Conservation (phyloP, 495 filamentous ascomycete species). For the Lasiosphaeria ovina region DNA sequence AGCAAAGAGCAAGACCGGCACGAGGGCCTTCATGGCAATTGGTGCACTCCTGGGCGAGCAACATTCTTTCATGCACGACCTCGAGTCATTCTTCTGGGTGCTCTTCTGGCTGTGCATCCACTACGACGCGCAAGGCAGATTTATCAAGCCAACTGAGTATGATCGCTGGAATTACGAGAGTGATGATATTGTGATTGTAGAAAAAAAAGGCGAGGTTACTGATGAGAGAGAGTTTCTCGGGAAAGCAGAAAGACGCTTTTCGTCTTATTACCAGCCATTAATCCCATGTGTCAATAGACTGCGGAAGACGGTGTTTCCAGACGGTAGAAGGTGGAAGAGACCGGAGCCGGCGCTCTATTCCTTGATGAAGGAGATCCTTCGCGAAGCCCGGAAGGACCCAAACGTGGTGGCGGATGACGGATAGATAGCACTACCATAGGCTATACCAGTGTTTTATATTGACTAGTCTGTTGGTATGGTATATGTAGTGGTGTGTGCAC, state of each 20-base stretch:
- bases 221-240: constrained; percentile 37
- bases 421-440: not conserved
- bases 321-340: constrained; percentile 26
- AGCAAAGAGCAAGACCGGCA: constrained; percentile 42
- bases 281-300: constrained; percentile 31
- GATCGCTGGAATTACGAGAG: constrained; percentile 29
- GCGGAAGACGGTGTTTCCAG: constrained; percentile 33
- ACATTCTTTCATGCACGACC: constrained; percentile 47
- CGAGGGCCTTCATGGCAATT: constrained; percentile 48
- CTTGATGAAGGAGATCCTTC: constrained; percentile 26
- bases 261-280: constrained; percentile 21
- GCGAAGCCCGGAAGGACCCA: constrained; percentile 21
- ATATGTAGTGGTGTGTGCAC: too few species aligned
- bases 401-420: too few species aligned
- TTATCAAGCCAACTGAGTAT: constrained; percentile 20
- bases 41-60: constrained; percentile 37
- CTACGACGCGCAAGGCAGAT: constrained; percentile 26
- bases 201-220: constrained; percentile 4
- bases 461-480: constrained; percentile 52
- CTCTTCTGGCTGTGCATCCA: constrained; percentile 51
- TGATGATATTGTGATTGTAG: constrained; percentile 9
- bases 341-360: constrained; percentile 22
- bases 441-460: too few species aligned
- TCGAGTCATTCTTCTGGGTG: constrained; percentile 57
- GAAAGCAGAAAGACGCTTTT: constrained; percentile 28